Base-by-base conservation (phyloP, 1,284 basidiomycete genomes). In the Acaromyces ingoldii region DNA sequence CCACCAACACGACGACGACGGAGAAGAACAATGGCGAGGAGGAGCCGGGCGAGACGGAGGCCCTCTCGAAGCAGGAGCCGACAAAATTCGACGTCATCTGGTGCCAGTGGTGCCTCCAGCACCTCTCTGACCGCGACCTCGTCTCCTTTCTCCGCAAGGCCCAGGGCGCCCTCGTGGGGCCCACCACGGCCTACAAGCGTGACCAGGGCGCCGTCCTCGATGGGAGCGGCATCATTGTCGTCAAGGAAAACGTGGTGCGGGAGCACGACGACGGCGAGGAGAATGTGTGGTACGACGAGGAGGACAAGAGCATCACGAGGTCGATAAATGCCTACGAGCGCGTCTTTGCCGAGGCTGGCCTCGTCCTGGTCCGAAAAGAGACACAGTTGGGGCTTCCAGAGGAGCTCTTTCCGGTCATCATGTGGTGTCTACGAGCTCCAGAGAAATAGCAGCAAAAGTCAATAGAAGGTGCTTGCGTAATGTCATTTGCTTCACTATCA, bases 71-170 rank as follows among this genome's bases (percentile, higher is more conserved):
- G 28, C 33, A 48, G 5, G 63, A 68, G 38, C 61, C 63, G 7
- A 45, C 67, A 5, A 42, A 55, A 25, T 75, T 64, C 50, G 72
- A 75, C 37, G 58, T 74, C 13, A 57, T 75, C 5, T 68, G 70
- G 68, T 63, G 63, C 34, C 72, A 75, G 38, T 75, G 72, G 72
- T 72, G 67, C 37, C 48, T 74, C 28, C 72, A 75, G 57, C 72
- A 75, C 37, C 57, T 74, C 13, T 70, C 68, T 26, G 72, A 75
- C 49, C 52, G 55, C 31, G 72, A 75, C 48, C 54, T 75, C 46
- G 49, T 71, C 39, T 39, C 52, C 10, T 75, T 75, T 41, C 59
- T 75, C 6, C 34, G 57, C 15, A 59, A 65, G 0, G 64, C 71
- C 6, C 60, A 64, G 34, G 53, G 42, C 2, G 58, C 63, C 2